Conservation (phyloP, 768 basidiomycete genomes). For the Lentinula lateritia region DNA sequence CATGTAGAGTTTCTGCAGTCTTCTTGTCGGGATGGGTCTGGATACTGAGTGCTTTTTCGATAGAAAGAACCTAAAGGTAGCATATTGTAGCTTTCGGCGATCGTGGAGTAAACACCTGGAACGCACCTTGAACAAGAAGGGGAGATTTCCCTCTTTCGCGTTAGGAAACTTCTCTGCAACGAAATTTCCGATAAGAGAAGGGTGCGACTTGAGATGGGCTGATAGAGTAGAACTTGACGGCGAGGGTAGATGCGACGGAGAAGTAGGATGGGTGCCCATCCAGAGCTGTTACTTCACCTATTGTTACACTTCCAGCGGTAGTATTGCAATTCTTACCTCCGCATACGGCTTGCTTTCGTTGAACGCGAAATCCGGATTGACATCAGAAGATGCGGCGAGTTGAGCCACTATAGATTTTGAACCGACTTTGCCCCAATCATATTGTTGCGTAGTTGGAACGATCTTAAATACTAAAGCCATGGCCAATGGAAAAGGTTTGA, state of each 20-base stretch:
- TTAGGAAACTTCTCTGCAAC: constrained; percentile 49
- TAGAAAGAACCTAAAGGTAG: constrained; percentile 56
- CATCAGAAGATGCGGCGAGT: constrained; percentile 55
- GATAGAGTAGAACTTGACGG: constrained; percentile 46
- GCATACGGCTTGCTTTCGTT: constrained; percentile 81
- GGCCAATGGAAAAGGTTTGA: background rate
- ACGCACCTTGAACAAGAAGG: constrained; percentile 75
- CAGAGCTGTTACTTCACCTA: constrained; percentile 59
- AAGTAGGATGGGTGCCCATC: constrained; percentile 95
- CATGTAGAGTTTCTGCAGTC: constrained; percentile 67
- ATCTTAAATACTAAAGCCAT: constrained; percentile 65
- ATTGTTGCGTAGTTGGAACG: constrained; percentile 77
- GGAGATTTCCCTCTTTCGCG: constrained; percentile 62
- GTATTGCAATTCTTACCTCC: constrained; percentile 58
- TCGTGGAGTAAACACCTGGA: background rate
- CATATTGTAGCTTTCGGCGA: background rate
- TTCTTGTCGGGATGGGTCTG: constrained; percentile 85
- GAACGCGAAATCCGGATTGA: constrained; percentile 56
- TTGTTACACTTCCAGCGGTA: background rate
- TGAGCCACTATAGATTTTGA: constrained; percentile 81
- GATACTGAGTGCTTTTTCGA: constrained; percentile 84
- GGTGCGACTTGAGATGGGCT: constrained; percentile 58
- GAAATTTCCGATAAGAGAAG: constrained; percentile 59
- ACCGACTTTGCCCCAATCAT: constrained; percentile 94
- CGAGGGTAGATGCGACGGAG: constrained; percentile 52